Evolutionary conservation across 2,329 filamentous ascomycete species (phyloP).

Genomic region (Albifimbria verrucaria): DNA sequence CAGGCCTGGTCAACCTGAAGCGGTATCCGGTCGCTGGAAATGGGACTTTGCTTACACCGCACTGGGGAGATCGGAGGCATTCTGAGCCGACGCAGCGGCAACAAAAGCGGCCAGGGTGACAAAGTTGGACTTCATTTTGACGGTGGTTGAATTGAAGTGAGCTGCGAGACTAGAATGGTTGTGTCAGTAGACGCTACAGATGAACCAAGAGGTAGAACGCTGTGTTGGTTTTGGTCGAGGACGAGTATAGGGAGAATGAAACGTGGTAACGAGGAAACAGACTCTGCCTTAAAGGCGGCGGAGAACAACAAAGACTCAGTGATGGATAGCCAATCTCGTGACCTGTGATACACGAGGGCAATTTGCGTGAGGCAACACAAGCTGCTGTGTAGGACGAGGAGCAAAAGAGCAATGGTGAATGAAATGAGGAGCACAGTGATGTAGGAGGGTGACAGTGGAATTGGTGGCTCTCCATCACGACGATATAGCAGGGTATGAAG

Average conservation of each 20-base stretch:
- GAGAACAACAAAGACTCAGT: not conserved
- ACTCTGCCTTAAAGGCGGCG: no score
- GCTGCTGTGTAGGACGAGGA: not conserved
- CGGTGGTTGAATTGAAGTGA: constrained; percentile 14
- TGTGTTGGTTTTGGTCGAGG: no score
- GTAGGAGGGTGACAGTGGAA: not conserved
- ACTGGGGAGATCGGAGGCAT: constrained; percentile 40
- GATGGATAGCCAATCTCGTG: constrained; percentile 1
- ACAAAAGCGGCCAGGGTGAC: constrained; percentile 40
- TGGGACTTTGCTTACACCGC: constrained; percentile 47
- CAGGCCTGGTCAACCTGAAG: not conserved
- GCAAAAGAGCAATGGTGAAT: not conserved
- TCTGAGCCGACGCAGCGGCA: constrained; percentile 38
- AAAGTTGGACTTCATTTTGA: constrained; percentile 50
- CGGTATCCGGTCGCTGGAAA: not conserved
- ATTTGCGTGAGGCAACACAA: not conserved
- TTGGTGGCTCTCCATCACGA: not conserved
- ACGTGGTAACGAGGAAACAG: no score
- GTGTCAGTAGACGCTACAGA: no score
- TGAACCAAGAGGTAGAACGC: no score
- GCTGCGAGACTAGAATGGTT: constrained; percentile 4
- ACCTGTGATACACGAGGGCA: not conserved
- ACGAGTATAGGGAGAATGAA: no score
- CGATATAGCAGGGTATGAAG: not conserved
- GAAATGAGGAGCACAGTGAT: not conserved